Evolutionary conservation across 78 protist genomes (phyloP).

Genomic region (Protostelium mycophagum): DNA sequence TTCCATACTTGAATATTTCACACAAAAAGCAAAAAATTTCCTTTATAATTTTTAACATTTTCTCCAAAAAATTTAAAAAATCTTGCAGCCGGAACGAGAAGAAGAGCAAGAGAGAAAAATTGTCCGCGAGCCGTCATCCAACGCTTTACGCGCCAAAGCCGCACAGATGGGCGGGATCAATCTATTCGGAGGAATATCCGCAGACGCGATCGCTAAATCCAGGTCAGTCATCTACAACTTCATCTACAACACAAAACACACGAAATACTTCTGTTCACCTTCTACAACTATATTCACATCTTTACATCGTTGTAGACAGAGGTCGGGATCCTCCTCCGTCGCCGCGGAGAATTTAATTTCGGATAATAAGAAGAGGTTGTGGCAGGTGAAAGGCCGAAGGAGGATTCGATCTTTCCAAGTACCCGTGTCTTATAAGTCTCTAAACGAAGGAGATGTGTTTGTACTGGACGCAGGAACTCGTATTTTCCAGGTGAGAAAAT

Average conservation of each 20-base stretch:
- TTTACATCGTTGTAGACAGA: too few species aligned
- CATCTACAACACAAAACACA: too few species aligned
- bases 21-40: too few species aligned
- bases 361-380: background rate
- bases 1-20: too few species aligned
- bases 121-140: too few species aligned
- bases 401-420: conserved; percentile 25
- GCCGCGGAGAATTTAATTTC: background rate
- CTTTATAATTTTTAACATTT: too few species aligned
- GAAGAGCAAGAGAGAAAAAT: too few species aligned
- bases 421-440: conserved; percentile 15
- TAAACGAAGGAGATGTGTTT: conserved; percentile 61
- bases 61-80: too few species aligned
- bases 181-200: background rate
- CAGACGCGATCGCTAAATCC: background rate
- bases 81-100: too few species aligned
- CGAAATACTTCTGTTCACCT: too few species aligned
- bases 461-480: conserved; percentile 51
- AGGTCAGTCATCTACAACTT: background rate
- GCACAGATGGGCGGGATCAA: background rate
- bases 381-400: background rate
- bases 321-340: too few species aligned
- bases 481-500: background rate
- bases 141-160: background rate
- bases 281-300: too few species aligned